A percentile compares a stretch with the other conserved stretches of the same genome.
Evolutionary conservation across 257 asterid species (phyloP).

Genomic region (Misopates orontium): DNA sequence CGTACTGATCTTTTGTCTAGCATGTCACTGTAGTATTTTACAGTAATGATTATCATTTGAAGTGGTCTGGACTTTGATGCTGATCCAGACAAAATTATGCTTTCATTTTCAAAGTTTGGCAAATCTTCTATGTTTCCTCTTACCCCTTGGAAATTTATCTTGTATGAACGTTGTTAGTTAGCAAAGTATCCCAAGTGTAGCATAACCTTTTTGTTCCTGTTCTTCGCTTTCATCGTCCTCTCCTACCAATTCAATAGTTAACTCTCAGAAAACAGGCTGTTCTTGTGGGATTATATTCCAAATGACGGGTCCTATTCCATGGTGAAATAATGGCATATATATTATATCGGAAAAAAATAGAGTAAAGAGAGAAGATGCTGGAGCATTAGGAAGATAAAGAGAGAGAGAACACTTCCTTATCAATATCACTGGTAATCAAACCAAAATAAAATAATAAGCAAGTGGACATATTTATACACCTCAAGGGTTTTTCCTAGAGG

Average conservation of each 20-base stretch:
- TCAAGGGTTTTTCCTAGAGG: neutral
- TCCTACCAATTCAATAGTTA: too few species aligned
- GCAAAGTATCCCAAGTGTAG: too few species aligned
- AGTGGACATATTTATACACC: too few species aligned
- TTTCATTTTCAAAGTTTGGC: neutral
- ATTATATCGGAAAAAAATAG: too few species aligned
- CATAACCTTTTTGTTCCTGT: too few species aligned
- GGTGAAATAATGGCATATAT: neutral
- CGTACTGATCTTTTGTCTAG: neutral
- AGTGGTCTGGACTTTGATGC: neutral
- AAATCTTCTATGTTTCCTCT: neutral
- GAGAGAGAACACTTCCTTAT: neutral
- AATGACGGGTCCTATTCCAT: neutral
- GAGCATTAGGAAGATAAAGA: too few species aligned
- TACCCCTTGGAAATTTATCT: constrained; percentile 12
- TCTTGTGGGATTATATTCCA: neutral
- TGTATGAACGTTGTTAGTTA: constrained; percentile 3
- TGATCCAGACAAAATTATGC: neutral
- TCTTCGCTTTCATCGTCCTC: too few species aligned
- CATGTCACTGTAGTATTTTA: too few species aligned
- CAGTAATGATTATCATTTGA: neutral
- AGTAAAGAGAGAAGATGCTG: neutral
- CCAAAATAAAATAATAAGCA: too few species aligned
- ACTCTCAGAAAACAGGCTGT: neutral
- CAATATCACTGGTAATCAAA: too few species aligned